A percentile compares a stretch with the other conserved stretches of the same genome.
These are phyloP conservation scores for Pleurotus pulmonarius DNA, from an alignment of 768 basidiomycete genomes.

Conservation along the genomic window DNA sequence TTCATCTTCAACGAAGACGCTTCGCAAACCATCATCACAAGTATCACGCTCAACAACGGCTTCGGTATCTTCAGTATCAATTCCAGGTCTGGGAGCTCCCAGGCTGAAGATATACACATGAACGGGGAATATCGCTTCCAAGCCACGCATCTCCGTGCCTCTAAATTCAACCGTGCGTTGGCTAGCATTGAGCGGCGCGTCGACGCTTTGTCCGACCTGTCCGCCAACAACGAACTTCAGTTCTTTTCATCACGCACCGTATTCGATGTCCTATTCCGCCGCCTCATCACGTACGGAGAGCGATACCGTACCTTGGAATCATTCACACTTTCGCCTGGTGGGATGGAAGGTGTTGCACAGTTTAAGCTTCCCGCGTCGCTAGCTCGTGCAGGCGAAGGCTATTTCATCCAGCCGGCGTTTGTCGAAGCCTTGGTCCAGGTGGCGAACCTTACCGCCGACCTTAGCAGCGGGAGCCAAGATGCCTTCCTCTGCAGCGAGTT, in stretches of 20 bases:
- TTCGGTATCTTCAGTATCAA: neutral
- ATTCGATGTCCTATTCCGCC: neutral
- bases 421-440: neutral
- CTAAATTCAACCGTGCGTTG: neutral
- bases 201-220: neutral
- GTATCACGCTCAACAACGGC: neutral
- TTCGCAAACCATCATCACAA: neutral
- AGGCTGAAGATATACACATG: neutral
- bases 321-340: neutral
- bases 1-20: neutral
- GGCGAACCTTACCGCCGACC: neutral
- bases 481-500: neutral
- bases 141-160: neutral
- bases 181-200: neutral
- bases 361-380: neutral
- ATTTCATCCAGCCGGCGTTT: neutral
- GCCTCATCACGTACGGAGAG: neutral
- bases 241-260: neutral
- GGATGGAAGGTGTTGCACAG: neutral
- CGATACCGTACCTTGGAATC: neutral
- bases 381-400: neutral
- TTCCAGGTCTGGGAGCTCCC: neutral
- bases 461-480: neutral
- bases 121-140: neutral
- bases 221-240: neutral